A percentile compares a stretch with the other conserved stretches of the same genome.
phyloP scores from a whole-genome alignment of 371 early-diverging fungal genomes.

The Rhizopus sp. region DNA sequence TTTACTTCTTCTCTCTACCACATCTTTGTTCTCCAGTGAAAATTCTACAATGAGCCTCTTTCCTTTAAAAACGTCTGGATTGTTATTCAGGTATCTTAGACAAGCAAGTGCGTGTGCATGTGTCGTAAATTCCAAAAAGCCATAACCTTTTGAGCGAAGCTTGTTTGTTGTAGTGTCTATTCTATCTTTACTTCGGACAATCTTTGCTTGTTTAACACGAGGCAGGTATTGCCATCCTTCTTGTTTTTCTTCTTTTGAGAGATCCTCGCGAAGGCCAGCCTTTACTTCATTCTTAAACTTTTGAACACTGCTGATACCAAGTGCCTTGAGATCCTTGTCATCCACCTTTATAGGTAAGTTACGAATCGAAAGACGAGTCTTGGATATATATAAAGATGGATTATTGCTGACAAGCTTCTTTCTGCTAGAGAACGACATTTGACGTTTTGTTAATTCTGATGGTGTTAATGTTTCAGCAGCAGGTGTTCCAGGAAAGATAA shows the following conservation, averaged over 20 bases:
- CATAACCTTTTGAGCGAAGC: conserved; percentile 84
- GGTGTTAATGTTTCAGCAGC: conserved; percentile 73
- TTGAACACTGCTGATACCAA: conserved; percentile 65
- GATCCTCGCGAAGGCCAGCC: conserved; percentile 59
- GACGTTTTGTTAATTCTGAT: conserved; percentile 76
- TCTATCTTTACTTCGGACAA: conserved; percentile 77
- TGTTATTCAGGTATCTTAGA: conserved; percentile 90
- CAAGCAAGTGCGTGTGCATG: conserved; percentile 92
- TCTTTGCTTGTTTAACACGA: conserved; percentile 78
- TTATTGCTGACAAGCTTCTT: conserved; percentile 78
- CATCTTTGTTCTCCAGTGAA: conserved; percentile 86
- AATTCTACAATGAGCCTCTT: conserved; percentile 85
- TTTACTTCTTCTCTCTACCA: conserved; percentile 57
- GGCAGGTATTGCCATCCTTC: conserved; percentile 77
- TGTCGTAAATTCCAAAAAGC: conserved; percentile 86
- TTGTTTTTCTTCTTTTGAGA: conserved; percentile 72
- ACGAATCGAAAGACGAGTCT: conserved; percentile 86
- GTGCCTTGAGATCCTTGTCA: conserved; percentile 67
- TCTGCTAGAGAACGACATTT: conserved; percentile 75
- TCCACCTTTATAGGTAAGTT: conserved; percentile 77
- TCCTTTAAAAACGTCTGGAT: conserved; percentile 67
- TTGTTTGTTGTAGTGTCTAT: conserved; percentile 70
- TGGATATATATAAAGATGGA: conserved; percentile 86
- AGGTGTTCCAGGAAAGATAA: conserved; percentile 85
- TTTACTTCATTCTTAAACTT: conserved; percentile 86